Percentiles rank a stretch among this genome's conserved stretches.
Conservation (phyloP, 371 early-diverging fungal species). For the Mucor plumbeus region DNA sequence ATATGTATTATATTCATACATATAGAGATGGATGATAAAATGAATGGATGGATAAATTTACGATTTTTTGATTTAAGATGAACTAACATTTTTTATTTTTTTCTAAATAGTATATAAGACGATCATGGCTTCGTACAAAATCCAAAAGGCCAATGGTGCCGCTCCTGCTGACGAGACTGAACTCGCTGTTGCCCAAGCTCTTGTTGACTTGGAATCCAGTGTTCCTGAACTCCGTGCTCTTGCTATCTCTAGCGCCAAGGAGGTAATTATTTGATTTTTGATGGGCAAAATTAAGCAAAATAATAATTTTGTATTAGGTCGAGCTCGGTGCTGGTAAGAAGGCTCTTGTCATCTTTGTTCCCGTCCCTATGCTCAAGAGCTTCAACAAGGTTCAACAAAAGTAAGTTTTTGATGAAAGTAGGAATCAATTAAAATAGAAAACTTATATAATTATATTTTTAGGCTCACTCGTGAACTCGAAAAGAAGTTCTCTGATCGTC, state of each 20-base stretch:
- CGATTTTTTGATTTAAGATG: background rate
- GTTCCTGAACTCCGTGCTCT: constrained; percentile 90
- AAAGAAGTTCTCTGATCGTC: constrained; percentile 98
- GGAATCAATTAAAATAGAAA: background rate
- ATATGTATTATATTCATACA: too few relatives aligned
- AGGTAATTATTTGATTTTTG: constrained; percentile 60
- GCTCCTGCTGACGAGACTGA: constrained; percentile 84
- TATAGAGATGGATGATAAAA: background rate
- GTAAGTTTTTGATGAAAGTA: constrained; percentile 30
- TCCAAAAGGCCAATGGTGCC: constrained; percentile 79
- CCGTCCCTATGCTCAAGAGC: constrained; percentile 89
- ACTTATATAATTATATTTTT: background rate
- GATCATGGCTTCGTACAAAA: constrained; percentile 62
- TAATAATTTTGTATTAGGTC: constrained; percentile 52
- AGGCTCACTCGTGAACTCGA: constrained; percentile 95
- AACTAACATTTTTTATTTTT: constrained; percentile 2
- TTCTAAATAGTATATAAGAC: constrained; percentile 10
- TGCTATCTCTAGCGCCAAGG: constrained; percentile 91
- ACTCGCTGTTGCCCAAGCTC: constrained; percentile 91
- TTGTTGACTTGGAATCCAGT: constrained; percentile 92
- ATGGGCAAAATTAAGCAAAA: background rate
- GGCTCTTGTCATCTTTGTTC: constrained; percentile 94
- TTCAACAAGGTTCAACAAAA: constrained; percentile 95
- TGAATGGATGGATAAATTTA: background rate
- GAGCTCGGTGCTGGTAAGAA: constrained; percentile 92